A percentile compares a stretch with the other conserved stretches of the same genome.
Conservation (phyloP, 2,329 filamentous ascomycete species). For the Apiospora marii region DNA sequence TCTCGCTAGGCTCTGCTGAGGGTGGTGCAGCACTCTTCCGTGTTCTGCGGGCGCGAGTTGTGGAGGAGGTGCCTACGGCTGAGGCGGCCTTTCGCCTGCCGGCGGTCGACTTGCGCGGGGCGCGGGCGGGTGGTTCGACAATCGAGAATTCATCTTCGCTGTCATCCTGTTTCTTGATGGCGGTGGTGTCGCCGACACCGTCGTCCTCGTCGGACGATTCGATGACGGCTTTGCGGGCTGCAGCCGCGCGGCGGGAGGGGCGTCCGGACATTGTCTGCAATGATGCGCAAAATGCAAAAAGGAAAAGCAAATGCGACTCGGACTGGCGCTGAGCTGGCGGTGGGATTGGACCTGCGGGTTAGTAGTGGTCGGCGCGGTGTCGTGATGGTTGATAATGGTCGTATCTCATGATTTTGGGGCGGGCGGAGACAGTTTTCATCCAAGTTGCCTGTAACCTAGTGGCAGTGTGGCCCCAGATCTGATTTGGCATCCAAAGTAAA, state of each 20-base stretch:
- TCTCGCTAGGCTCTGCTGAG: constrained; percentile 64
- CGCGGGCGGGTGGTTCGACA: constrained; percentile 63
- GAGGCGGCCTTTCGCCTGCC: constrained; percentile 41
- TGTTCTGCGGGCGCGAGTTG: constrained; percentile 52
- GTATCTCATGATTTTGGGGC: neutral
- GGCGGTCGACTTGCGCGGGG: constrained; percentile 58
- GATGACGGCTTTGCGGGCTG: constrained; percentile 74
- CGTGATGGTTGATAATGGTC: neutral
- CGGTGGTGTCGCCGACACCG: constrained; percentile 62
- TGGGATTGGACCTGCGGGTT: neutral
- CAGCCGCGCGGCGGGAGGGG: constrained; percentile 53
- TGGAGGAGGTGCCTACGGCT: constrained; percentile 52
- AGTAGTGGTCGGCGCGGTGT: constrained; percentile 15
- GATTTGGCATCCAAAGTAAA: constrained; percentile 26
- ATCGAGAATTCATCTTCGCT: constrained; percentile 82
- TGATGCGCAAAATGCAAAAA: neutral
- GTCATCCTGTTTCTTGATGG: constrained; percentile 59
- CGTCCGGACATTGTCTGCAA: constrained; percentile 40
- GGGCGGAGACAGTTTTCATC: constrained; percentile 20
- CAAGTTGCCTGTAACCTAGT: neutral
- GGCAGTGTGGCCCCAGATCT: neutral
- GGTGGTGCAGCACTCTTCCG: constrained; percentile 47
- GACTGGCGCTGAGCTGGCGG: neutral
- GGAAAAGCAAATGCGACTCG: neutral
- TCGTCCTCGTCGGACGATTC: constrained; percentile 80